Base-by-base conservation (phyloP, 192 early-diverging fungal genomes). In the Umbelopsis ramanniana region DNA sequence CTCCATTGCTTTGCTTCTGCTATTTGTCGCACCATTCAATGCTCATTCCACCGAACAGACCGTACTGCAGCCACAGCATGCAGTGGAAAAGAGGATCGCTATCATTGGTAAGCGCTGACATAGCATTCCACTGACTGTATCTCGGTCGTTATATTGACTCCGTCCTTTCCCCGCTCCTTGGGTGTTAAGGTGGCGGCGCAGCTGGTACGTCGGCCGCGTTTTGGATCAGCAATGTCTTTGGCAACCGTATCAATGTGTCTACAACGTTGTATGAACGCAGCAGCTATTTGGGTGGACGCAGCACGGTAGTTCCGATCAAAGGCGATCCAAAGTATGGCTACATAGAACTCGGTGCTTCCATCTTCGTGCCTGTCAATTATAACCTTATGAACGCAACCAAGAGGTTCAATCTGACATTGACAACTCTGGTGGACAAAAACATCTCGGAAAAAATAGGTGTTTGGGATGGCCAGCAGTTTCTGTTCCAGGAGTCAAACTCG, bases 331-430 rank as follows among this genome's bases (percentile, higher is more conserved):
- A 73, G 22, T 17, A 81, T 8, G 60, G 74, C 15, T 67, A 74
- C 22, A 74, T 90, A 15, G 90, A 91, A 75, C 63, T 86, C 5
- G 90, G 90, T 0, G 90, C 88, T 10, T 89, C 88, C 33, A 87
- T 91, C 50, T 91, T 91, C 74, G 78, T 90, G 24, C 78, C 81
- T 22, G 76, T 69, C 43, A 91, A 91, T 67, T 72, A 84, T 68
- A 71, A 91, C 67, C 50, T 91, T 1, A 79, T 86, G 45, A 81
- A 85, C 33, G 77, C 86, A 4, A 55, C 85, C 24, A 71, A 85
- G 54, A 70, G 77, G 45, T 84, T 87, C 76, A 84, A 84, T 3
- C 53, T 91, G 17, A 73, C 83, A 54, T 68, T 81, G 9, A 82
- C 73, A 23, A 53, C 24, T 17, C 37, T 79, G 50, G 78, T 73